Evolutionary conservation across 352 stramenopile genomes (phyloP), one percentile per base, ranked within the genome.

Genomic region (Blastocystis sp.): DNA sequence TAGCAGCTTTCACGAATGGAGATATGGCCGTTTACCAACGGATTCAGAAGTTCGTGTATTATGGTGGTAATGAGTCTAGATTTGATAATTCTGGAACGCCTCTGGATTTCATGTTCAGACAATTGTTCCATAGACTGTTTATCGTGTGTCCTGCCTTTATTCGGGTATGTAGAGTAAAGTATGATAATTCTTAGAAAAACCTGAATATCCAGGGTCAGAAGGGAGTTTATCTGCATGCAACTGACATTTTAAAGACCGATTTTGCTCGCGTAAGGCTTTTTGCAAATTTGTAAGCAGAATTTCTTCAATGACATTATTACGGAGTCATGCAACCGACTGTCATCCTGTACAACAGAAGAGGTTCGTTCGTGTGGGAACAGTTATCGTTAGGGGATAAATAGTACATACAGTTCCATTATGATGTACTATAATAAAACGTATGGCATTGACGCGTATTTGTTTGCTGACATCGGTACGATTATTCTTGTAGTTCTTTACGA

Each of bases 281-380:
- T 37, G 11, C 39, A 18, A 53, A 30, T 26, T n/a, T 47, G 11
- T 68, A 7, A 85, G 26, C 24, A 85, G 73, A 66, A 50, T 30
- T 85, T 85, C 68, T 85, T 85, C 73, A 85, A 85, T 26, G 73
- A 85, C n/a, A 85, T 85, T 45, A 41, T 85, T 47, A 66, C 43
- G 20, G 47, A 68, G 5, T 20, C 11, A 0, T 85, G 43, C 47
- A 62, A 85, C 24, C 34, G 30, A 16, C 26, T 85, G 3, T 85
- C 39, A 30, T 39, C 47, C 0, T 85, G 73, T 65, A 50, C 73
- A 11, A 69, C 73, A 7, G 11, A 47, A 13, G 50, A 54, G 4
- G 73, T 85, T 13, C 3, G 26, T n/a, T 4, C n/a, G 3, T 43
- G 20, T 9, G 13, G 20, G 13, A n/a, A 11, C 39, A 5, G 11